Percentiles rank a stretch among this genome's conserved stretches.
These are phyloP conservation scores for Lactarius vividus DNA, from an alignment of 768 basidiomycete genomes.

Conservation along the genomic window DNA sequence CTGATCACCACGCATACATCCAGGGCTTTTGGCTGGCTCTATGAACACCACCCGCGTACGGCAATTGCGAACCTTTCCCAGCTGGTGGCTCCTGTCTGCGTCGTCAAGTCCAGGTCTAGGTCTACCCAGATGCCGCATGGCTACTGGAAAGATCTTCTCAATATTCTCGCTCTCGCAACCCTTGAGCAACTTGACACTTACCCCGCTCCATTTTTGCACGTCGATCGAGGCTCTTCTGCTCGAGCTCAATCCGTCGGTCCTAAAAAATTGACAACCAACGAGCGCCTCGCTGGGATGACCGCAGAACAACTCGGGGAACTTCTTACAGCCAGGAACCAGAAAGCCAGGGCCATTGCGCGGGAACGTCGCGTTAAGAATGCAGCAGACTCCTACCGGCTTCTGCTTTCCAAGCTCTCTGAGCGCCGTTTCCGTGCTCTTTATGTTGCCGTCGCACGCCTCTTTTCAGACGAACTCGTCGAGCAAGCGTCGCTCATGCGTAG, in stretches of 20 bases:
- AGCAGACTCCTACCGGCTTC: slow-evolving; percentile 35
- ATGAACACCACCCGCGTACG: slow-evolving; percentile 64
- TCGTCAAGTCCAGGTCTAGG: slow-evolving; percentile 31
- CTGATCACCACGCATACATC: not conserved
- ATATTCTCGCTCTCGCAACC: slow-evolving; percentile 61
- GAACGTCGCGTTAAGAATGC: slow-evolving; percentile 31
- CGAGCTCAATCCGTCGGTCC: not conserved
- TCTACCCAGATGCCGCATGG: slow-evolving; percentile 45
- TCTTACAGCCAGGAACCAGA: slow-evolving; percentile 17
- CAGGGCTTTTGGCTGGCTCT: slow-evolving; percentile 66
- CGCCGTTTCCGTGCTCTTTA: slow-evolving; percentile 61
- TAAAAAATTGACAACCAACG: not conserved
- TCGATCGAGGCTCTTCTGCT: not conserved
- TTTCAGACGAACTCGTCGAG: slow-evolving; percentile 47
- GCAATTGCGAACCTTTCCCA: slow-evolving; percentile 50
- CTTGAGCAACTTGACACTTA: slow-evolving; percentile 44
- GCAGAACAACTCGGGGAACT: not conserved
- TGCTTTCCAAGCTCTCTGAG: slow-evolving; percentile 44
- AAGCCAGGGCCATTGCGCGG: slow-evolving; percentile 20
- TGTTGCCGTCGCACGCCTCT: slow-evolving; percentile 58
- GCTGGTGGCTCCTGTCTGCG: slow-evolving; percentile 32
- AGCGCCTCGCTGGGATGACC: slow-evolving; percentile 31
- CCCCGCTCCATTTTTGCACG: slow-evolving; percentile 17
- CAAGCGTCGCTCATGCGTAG: slow-evolving; percentile 46
- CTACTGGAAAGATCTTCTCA: slow-evolving; percentile 75